These are phyloP conservation scores for Pseudotsuga menziesii DNA, from an alignment of 75 land plant species.

Conservation along the genomic window DNA sequence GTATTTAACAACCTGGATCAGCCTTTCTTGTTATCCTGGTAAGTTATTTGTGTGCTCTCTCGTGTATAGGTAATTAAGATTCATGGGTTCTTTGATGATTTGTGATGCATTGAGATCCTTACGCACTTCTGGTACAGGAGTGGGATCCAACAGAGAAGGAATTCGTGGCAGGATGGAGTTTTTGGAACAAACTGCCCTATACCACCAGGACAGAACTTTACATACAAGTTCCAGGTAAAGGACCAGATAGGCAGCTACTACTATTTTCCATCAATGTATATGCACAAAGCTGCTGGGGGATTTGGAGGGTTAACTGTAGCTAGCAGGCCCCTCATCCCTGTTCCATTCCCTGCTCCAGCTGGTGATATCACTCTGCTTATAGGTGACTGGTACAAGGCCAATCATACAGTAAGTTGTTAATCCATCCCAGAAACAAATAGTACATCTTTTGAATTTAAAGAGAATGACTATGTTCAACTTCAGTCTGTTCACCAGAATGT, in stretches of 20 bases:
- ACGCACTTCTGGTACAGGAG: constrained; percentile 22
- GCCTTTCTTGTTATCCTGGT: constrained; percentile 73
- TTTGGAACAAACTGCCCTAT: constrained; percentile 69
- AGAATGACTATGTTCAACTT: no score
- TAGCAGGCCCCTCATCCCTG: constrained; percentile 50
- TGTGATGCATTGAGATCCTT: no score
- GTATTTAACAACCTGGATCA: constrained; percentile 58
- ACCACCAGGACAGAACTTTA: constrained; percentile 53
- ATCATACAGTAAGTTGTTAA: constrained; percentile 38
- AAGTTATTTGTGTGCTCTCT: neutral
- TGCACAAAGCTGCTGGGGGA: constrained; percentile 71
- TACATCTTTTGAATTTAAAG: no score
- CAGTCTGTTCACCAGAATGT: no score
- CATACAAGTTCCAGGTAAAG: constrained; percentile 58
- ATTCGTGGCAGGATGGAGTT: constrained; percentile 64
- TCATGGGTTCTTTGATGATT: no score
- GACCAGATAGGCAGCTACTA: constrained; percentile 71
- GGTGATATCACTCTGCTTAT: constrained; percentile 50
- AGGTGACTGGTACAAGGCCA: constrained; percentile 67
- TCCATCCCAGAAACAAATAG: no score
- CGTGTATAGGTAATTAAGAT: neutral
- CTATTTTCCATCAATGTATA: constrained; percentile 52
- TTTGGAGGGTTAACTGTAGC: constrained; percentile 50
- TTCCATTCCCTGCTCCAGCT: constrained; percentile 55
- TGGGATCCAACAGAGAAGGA: constrained; percentile 57